Percentiles rank a stretch among this genome's conserved stretches.
phyloP scores from a whole-genome alignment of 805 yeast species.

The Wickerhamiella occidentalis region DNA sequence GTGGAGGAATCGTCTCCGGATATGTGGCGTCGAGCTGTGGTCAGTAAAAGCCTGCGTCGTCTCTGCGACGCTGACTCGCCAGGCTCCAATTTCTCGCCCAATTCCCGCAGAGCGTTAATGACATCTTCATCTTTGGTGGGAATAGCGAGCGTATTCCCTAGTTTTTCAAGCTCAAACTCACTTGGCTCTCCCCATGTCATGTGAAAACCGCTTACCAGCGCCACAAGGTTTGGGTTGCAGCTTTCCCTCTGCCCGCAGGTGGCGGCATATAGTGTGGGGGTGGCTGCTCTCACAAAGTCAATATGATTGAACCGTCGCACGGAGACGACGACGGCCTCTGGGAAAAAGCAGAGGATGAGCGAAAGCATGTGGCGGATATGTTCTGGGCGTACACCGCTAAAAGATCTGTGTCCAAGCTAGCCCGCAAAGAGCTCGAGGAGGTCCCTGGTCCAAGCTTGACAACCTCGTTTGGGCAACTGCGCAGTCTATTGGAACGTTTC shows the following conservation, averaged over 20 bases:
- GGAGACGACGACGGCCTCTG: neutral
- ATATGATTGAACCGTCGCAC: neutral
- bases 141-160: constrained; percentile 27
- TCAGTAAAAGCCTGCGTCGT: constrained; percentile 43
- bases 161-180: constrained; percentile 6
- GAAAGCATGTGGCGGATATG: constrained; percentile 10
- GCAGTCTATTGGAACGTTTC: constrained; percentile 42
- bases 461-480: constrained; percentile 44
- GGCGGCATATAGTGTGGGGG: constrained; percentile 3
- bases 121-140: constrained; percentile 65
- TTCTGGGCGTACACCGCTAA: constrained; percentile 7
- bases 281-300: neutral
- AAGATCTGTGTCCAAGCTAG: constrained; percentile 7
- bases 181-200: neutral
- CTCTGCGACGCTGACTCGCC: constrained; percentile 54
- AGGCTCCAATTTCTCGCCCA: constrained; percentile 46
- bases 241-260: neutral
- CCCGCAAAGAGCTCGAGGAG: constrained; percentile 31
- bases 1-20: neutral
- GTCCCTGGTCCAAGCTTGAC: constrained; percentile 48
- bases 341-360: neutral
- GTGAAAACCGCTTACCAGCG: neutral
- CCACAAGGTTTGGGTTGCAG: constrained; percentile 1
- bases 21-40: constrained; percentile 25
- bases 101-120: constrained; percentile 33